Conservation (phyloP, 441 rosid genomes). For the Corymbia calophylla region DNA sequence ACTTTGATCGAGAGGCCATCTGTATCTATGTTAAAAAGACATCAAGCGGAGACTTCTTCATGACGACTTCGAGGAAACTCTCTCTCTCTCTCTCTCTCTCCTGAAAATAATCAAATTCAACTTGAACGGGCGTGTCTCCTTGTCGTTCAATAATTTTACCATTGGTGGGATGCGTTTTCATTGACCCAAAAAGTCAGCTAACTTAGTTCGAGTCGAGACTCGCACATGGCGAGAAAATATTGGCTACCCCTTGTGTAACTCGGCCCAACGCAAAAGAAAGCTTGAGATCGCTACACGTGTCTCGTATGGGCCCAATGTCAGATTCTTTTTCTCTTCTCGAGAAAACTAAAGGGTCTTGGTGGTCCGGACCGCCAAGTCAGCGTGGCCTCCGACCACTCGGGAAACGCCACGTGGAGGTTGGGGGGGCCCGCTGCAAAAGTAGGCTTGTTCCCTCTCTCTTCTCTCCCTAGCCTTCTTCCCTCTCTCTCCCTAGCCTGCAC, state of each 20-base stretch:
- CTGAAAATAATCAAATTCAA: not conserved
- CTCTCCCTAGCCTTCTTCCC: too few relatives aligned
- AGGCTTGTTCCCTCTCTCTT: too few relatives aligned
- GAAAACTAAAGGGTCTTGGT: too few relatives aligned
- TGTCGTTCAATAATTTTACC: not conserved
- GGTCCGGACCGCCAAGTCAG: too few relatives aligned
- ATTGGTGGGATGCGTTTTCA: not conserved
- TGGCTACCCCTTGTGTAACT: too few relatives aligned
- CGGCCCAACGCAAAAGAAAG: too few relatives aligned
- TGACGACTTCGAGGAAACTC: not conserved
- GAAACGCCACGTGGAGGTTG: too few relatives aligned
- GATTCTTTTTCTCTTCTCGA: too few relatives aligned
- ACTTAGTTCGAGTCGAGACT: not conserved
- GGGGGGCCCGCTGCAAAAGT: too few relatives aligned
- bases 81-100: not conserved
- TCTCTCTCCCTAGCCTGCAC: too few relatives aligned
- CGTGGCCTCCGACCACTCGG: too few relatives aligned
- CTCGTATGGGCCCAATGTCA: too few relatives aligned
- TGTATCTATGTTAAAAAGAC: not conserved
- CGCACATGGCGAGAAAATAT: not conserved
- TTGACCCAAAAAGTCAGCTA: not conserved
- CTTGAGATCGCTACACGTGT: not conserved
- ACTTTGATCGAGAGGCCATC: not conserved
- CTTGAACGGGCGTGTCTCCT: not conserved
- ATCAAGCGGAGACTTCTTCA: not conserved